Base-by-base conservation (phyloP, 1,139 yeast genomes). In the Pichia sp. region DNA sequence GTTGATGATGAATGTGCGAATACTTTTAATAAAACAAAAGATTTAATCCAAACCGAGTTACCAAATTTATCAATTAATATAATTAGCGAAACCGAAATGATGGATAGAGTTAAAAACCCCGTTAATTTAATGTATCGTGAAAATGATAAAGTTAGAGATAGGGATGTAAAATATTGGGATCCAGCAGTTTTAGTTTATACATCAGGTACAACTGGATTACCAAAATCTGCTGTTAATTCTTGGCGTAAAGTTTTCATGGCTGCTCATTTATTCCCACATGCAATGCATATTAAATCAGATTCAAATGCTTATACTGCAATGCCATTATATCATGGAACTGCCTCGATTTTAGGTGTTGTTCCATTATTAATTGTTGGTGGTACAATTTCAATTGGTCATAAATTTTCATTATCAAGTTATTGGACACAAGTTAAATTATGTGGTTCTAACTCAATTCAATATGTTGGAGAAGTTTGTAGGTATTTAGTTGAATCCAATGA, bases 311-410 rank as follows among this genome's bases (percentile, higher is more conserved):
- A 87, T 70, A 87, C 96, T 0, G 89, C 96, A 3, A 91, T 93
- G 98, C 98, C 99, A 0, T 72, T 93, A 57, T 93, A 91, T 65
- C 98, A 93, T 67, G 89, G 96, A 1, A 91, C 98, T 0, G 97
- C 97, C 3, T 86, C 96, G 0, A 77, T 89, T 70, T 72, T 91
- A 55, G 97, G 97, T 5, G 82, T 87, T 16, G 75, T 93, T 65
- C 89, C 96, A 1, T 76, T 85, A 0, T 72, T 86, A 49, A 73
- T 80, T 47, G 59, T 65, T 18, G 85, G 83, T 51, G 96, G 95
- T 13, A 81, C 81, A 1, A 81, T 86, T 47, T 87, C 95, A 0
- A 70, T 91, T 34, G 84, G 95, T 28, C 84, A 84, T 60, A 88
- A 87, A 69, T 93, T 93, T 67, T 85, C 95, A 3, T 84, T 95